Evolutionary conservation across 106 monocot species (phyloP).

Genomic region (Acanthochlamys bracteata): DNA sequence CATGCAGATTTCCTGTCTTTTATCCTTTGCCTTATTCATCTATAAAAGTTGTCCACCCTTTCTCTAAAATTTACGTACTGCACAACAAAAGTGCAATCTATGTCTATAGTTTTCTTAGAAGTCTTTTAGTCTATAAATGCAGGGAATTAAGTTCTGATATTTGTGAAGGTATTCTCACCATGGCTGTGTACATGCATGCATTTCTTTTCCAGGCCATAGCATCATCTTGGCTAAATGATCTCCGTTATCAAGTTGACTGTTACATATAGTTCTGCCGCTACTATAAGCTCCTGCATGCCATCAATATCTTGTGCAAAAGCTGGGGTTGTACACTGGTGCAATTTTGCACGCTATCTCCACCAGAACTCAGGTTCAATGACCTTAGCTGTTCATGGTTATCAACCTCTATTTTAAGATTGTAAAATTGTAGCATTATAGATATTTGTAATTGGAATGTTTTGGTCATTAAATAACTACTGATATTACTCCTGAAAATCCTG

Average conservation of each 20-base stretch:
- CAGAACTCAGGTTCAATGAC: conserved; percentile 31
- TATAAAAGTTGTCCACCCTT: too few species aligned
- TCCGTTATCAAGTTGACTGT: conserved; percentile 61
- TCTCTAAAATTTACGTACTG: too few species aligned
- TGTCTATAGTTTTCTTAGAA: background rate
- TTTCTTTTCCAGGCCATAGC: conserved; percentile 44
- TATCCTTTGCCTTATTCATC: too few species aligned
- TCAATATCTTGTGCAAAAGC: conserved; percentile 47
- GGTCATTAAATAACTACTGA: background rate
- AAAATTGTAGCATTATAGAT: background rate
- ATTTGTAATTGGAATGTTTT: background rate
- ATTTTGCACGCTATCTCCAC: conserved; percentile 36
- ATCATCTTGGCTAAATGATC: conserved; percentile 79
- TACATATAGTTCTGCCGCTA: conserved; percentile 34
- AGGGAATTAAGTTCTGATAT: background rate
- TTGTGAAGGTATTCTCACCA: background rate
- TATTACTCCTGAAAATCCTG: too few species aligned
- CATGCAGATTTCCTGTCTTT: too few species aligned
- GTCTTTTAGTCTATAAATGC: background rate
- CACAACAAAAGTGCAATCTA: background rate
- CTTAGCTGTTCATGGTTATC: background rate
- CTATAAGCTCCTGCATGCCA: conserved; percentile 32
- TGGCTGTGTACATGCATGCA: background rate
- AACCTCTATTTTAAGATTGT: background rate
- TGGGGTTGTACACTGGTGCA: conserved; percentile 48